Base-by-base conservation (phyloP, 164 flowering plant genomes). In the Sedum album region DNA sequence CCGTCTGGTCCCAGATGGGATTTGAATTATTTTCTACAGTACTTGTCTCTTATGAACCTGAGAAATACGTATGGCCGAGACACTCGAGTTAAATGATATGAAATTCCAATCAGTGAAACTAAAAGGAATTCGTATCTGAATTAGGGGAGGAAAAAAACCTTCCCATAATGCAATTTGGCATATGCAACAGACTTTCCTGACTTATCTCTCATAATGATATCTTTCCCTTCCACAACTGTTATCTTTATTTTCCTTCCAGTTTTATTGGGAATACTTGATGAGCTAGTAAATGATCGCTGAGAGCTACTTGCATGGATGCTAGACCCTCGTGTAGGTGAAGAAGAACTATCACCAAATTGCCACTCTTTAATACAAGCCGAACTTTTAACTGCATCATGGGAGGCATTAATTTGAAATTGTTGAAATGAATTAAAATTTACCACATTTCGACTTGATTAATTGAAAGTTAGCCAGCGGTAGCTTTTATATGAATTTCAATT, bases 111-210 rank as follows among this genome's bases (percentile, higher is more conserved):
- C 38, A 39, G 20, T n/a, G 8, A 21, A 23, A 53, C 28, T 0
- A 23, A 31, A 44, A 31, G 72, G 31, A 70, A 36, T 46, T 44
- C 20, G 39, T 39, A 18, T 6, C 60, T 41, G 25, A 21, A 33
- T 64, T 21, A 44, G 51, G 31, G 51, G 70, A 65, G 66, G 66
- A 46, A 55, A 63, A 23, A 33, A 57, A 93, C 98, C 95, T 94
- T 91, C 66, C 99, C 99, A 83, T 94, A 94, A 60, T 88, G 93
- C 74, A 94, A 70, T 76, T 91, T 94, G n/a, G 88, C 88, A 70
- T 85, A 89, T 31, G 90, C 84, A 7, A 79, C 82, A 60, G 76
- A 78, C 75, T 85, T 91, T 71, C 93, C 95, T 65, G 73, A 64
- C 75, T 79, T 88, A 30, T 88, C 90, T 75, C 79, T 89, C 36